phyloP scores from a whole-genome alignment of 129 eudicot species.

The Arctium lappa region DNA sequence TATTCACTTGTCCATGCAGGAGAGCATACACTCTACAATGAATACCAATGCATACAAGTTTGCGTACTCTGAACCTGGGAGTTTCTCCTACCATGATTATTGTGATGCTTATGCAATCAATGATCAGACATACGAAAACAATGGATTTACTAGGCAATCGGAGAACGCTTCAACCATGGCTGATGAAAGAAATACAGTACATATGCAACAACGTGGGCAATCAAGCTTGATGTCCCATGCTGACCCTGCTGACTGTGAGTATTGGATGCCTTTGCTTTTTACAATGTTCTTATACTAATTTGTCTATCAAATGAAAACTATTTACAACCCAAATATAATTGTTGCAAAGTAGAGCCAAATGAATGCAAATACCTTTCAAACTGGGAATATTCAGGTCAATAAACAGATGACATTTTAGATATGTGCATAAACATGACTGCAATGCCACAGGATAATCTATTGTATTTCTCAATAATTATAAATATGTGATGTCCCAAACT shows the following conservation, averaged over 20 bases:
- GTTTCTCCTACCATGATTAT: slow-evolving; percentile 61
- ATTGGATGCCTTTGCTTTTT: background rate
- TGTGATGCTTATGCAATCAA: slow-evolving; percentile 50
- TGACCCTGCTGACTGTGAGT: slow-evolving; percentile 62
- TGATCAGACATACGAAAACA: slow-evolving; percentile 35
- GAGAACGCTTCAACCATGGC: slow-evolving; percentile 42
- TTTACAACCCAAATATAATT: background rate
- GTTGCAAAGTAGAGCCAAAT: background rate
- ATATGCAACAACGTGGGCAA: slow-evolving; percentile 47
- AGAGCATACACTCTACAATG: slow-evolving; percentile 52
- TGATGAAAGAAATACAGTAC: slow-evolving; percentile 43
- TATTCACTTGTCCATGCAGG: slow-evolving; percentile 47
- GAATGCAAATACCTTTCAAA: background rate
- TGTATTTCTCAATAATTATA: background rate
- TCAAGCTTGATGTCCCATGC: slow-evolving; percentile 37
- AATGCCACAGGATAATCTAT: background rate
- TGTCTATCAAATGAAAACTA: background rate
- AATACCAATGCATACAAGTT: slow-evolving; percentile 67
- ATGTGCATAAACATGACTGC: background rate
- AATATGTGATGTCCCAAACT: background rate
- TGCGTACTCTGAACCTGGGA: slow-evolving; percentile 67
- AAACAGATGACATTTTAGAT: background rate
- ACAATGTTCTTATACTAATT: background rate
- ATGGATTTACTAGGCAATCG: slow-evolving; percentile 41
- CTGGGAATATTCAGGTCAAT: background rate